Evolutionary conservation across 345 rosid genomes (phyloP), one percentile per base, ranked within the genome.

Genomic region (Raphanus raphanistrum): DNA sequence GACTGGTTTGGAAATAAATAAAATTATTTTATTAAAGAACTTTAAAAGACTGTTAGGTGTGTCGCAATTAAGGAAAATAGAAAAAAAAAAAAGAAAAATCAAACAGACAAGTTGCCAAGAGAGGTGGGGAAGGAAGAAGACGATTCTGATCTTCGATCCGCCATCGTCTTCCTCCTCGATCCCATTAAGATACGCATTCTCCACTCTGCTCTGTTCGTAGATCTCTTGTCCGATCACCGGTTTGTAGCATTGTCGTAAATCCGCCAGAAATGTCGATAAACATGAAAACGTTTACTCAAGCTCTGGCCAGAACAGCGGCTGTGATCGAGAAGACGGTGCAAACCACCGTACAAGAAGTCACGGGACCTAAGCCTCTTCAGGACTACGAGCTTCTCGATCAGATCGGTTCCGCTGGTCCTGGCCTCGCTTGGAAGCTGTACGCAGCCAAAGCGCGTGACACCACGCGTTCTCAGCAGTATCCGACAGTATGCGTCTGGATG

Each of bases 381-480:
- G 99, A 95, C 84, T 92, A 90, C 74, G 97, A 95, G 65, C 94
- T 95, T 16, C 85, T 92, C 72, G 88, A 91, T 72, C 98, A 92
- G 91, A 92, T 95, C 92, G 99, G 98, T 71, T 92, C 99, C 16
- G 97, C 99, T 3, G 98, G 99, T 0, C 99, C 99, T n/a, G 99
- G 90, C 4, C 89, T 92, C 16, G 92, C 90, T 15, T 95, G 99
- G 99, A 95, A 87, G 85, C 82, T 95, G 25, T 91, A 86, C 85
- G 82, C 92, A 0, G 99, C 92, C 21, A 89, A 85, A 29, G 89
- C 86, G 71, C 96, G 96, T 70, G 98, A 92, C 11, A 48, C 87
- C 8, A 68, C 93, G 29, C 91, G 91, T 25, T 76, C 89, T 2
- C 97, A 91, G 77, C 98, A 91, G 87, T 95, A 95, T 25, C 98